Evolutionary conservation across 352 stramenopile genomes (phyloP), one percentile per base, ranked within the genome.

Genomic region (Blastocystis sp.): DNA sequence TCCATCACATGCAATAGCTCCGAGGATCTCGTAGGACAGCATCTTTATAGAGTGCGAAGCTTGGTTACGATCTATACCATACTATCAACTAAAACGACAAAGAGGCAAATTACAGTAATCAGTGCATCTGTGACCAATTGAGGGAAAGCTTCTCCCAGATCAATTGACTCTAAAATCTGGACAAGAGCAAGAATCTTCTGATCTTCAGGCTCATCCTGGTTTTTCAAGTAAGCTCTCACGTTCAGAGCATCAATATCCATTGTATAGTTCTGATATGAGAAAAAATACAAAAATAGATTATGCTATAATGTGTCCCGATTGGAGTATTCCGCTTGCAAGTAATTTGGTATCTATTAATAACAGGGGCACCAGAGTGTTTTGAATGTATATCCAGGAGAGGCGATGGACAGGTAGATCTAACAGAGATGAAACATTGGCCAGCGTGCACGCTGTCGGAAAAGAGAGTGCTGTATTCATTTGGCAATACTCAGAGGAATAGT

Each of bases 1-100:
- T 29, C 77, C 77, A 45, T 88, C 62, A 15, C 37, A 79, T 23
- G 77, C 77, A 45, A 88, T 79, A 29, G 62, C 45, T 79, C 77
- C 77, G 0, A 88, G 55, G 37, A 88, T 73, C 39, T 88, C 77
- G 50, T 88, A 88, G 4, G 62, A 88, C 13, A 88, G 66, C 77
- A 88, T 88, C 26, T 79, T 76, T 9, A 88, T 77, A 15, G 62
- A 62, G 9, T 59, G 55, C 23, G 77, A 88, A 29, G 43, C 77
- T 43, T 88, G 77, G 15, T 76, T 88, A 41, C 77, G 53, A 53
- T 76, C 62, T 47, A 88, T 79, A 76, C 77, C 77, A 41, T 88
- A 76, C 77, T 88, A 88, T 3, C 20, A 9, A 20, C 9, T 54
- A 43, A 47, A 77, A 45, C 7, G 26, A 76, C 18, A 11, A n/a